Conservation (phyloP, 163 green algal species). For the Scenedesmus sp. region DNA sequence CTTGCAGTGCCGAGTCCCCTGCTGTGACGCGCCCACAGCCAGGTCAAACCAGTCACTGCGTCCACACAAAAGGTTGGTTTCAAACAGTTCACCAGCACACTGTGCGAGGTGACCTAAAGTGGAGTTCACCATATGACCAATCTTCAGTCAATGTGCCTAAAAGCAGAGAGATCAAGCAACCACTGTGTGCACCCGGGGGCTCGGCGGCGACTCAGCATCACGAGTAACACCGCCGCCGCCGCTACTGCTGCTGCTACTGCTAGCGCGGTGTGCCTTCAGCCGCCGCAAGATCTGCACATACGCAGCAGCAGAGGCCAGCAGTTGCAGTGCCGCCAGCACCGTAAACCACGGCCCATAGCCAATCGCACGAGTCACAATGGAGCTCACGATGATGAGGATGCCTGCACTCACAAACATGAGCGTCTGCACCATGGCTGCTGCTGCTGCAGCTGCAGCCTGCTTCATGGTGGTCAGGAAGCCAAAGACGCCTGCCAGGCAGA, state of each 20-base stretch:
- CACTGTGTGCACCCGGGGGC: background rate
- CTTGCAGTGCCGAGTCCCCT: too few relatives aligned
- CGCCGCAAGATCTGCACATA: constrained; percentile 4
- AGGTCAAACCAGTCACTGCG: too few relatives aligned
- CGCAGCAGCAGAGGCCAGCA: background rate
- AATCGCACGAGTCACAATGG: background rate
- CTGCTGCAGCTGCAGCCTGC: constrained; percentile 29
- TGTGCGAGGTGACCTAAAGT: too few relatives aligned
- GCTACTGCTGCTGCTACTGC: background rate
- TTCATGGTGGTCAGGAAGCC: constrained; percentile 32
- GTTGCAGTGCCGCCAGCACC: background rate
- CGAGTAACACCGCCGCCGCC: background rate
- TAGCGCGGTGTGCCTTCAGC: background rate
- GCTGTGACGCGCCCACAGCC: too few relatives aligned
- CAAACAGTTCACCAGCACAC: too few relatives aligned
- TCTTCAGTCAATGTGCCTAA: too few relatives aligned
- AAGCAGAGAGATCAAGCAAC: background rate
- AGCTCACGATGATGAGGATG: constrained; percentile 34
- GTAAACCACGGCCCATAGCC: constrained; percentile 29
- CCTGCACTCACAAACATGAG: constrained; percentile 26
- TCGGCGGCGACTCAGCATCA: background rate
- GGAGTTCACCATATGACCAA: too few relatives aligned
- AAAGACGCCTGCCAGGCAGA: constrained; percentile 12
- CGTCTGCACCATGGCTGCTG: background rate
- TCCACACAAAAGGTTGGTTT: too few relatives aligned